Evolutionary conservation across 2,329 filamentous ascomycete genomes (phyloP).

Genomic region (Trichophaea hybrida): DNA sequence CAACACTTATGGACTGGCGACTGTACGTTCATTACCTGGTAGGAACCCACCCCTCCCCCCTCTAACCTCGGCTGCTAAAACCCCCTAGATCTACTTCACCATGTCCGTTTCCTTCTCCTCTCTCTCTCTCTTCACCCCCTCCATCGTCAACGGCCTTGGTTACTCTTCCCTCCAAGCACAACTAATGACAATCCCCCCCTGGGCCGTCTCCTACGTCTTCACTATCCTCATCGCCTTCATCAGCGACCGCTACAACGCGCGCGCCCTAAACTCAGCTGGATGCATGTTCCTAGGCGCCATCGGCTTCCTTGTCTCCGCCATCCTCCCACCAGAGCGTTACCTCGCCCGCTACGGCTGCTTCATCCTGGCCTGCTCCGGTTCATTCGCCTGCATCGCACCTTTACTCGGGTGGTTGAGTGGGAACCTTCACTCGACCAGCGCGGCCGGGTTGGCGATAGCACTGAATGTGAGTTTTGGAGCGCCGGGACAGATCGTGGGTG

Average conservation of each 20-base stretch:
- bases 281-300: conserved; percentile 39
- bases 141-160: conserved; percentile 46
- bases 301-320: conserved; percentile 49
- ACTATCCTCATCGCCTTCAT: conserved; percentile 43
- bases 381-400: conserved; percentile 55
- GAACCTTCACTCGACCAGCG: conserved; percentile 51
- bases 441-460: conserved; percentile 54
- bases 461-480: conserved; percentile 55
- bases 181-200: conserved; percentile 52
- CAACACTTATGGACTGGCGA: conserved; percentile 38
- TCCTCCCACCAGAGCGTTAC: conserved; percentile 47
- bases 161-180: conserved; percentile 46
- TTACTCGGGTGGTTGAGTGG: conserved; percentile 56
- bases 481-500: conserved; percentile 55
- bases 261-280: conserved; percentile 39
- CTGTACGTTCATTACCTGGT: conserved; percentile 41
- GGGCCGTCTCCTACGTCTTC: conserved; percentile 44
- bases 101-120: conserved; percentile 44
- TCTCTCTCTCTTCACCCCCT: conserved; percentile 47
- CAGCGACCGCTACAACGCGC: conserved; percentile 47
- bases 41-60: conserved; percentile 11
- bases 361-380: conserved; percentile 50
- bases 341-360: conserved; percentile 51
- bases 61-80: background rate
- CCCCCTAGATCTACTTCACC: conserved; percentile 36